Evolutionary conservation across 2,329 filamentous ascomycete species (phyloP).

Genomic region (Achaetomium macrosporum): DNA sequence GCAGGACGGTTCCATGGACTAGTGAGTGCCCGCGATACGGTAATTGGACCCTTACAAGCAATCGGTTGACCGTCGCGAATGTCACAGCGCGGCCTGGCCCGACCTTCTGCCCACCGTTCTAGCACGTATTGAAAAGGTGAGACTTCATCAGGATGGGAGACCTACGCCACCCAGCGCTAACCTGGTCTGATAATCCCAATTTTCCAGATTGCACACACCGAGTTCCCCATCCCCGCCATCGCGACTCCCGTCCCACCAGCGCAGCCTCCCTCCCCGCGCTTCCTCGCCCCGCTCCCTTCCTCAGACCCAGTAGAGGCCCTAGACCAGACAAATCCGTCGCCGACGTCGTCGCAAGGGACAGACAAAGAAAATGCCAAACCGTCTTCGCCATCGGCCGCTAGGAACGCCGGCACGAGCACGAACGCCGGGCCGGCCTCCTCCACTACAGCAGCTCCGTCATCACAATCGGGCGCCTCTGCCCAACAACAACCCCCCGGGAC

Average conservation of each 20-base stretch:
- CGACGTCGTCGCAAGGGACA: constrained; percentile 47
- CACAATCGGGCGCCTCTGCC: constrained; percentile 1
- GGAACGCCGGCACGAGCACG: constrained; percentile 32
- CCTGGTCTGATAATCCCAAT: constrained; percentile 13
- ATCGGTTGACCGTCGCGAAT: constrained; percentile 6
- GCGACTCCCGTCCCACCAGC: constrained; percentile 38
- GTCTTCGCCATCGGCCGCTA: constrained; percentile 30
- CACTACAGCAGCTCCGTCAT: constrained; percentile 24
- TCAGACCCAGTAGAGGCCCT: constrained; percentile 39
- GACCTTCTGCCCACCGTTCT: constrained; percentile 59
- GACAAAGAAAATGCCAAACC: constrained; percentile 65
- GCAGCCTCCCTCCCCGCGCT: constrained; percentile 36
- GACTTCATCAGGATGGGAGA: constrained; percentile 5
- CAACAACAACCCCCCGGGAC: constrained; percentile 20
- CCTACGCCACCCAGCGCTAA: background rate
- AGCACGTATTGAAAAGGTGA: constrained; percentile 59
- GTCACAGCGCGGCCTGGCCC: constrained; percentile 61
- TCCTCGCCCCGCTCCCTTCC: constrained; percentile 41
- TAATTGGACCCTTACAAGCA: background rate
- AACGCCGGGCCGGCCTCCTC: constrained; percentile 27
- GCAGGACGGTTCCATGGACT: constrained; percentile 47
- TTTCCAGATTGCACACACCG: constrained; percentile 63
- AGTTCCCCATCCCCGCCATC: constrained; percentile 66
- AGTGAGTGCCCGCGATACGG: constrained; percentile 38
- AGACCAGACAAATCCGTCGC: constrained; percentile 33